Evolutionary conservation across 1,284 basidiomycete genomes (phyloP).

Genomic region (Rugosomyces carneus): DNA sequence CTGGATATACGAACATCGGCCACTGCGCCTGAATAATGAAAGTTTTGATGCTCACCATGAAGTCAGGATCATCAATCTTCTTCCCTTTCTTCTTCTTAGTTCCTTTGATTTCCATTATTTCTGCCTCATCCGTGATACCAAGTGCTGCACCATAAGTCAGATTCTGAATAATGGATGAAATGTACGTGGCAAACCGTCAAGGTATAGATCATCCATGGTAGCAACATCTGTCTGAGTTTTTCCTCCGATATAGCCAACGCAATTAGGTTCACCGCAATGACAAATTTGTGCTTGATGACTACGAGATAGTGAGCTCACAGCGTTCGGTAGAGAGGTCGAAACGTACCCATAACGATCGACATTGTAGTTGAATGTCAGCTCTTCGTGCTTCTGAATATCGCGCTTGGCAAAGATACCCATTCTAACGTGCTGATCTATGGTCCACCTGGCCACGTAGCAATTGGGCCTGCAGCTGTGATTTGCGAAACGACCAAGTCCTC

Average conservation of each 20-base stretch:
- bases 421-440: conserved; percentile 83
- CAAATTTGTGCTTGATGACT: conserved; percentile 95
- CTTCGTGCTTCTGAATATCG: conserved; percentile 77
- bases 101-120: conserved; percentile 76
- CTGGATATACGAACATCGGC: conserved; percentile 26
- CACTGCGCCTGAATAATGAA: neutral
- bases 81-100: conserved; percentile 87
- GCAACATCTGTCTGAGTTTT: conserved; percentile 97
- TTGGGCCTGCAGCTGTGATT: conserved; percentile 99
- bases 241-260: conserved; percentile 93
- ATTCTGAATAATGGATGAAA: conserved; percentile 6
- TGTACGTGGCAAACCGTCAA: conserved; percentile 64
- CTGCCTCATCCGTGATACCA: conserved; percentile 90
- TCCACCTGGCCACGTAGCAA: conserved; percentile 99
- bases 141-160: conserved; percentile 55
- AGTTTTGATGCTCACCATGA: conserved; percentile 49
- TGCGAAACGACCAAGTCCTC: conserved; percentile 93
- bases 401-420: conserved; percentile 99
- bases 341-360: conserved; percentile 96
- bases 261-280: conserved; percentile 95
- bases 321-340: neutral
- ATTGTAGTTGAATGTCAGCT: conserved; percentile 99
- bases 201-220: conserved; percentile 91
- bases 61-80: conserved; percentile 90
- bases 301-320: neutral